Conservation (phyloP, 352 stramenopile species). For the Lagenidium sp. region DNA sequence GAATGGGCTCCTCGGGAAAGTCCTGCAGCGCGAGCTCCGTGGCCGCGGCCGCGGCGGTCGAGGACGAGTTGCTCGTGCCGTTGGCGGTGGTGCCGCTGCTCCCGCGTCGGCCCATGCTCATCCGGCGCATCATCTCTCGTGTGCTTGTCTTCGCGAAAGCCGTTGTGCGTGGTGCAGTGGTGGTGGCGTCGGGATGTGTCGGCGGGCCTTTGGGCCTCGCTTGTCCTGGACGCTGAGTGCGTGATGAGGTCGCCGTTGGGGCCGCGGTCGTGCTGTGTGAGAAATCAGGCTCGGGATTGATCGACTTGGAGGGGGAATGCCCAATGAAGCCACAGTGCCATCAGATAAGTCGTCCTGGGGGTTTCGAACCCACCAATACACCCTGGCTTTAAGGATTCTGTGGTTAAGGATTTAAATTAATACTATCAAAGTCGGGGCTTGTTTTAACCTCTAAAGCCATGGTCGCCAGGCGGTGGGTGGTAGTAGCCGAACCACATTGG, state of each 20-base stretch:
- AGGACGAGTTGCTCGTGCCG: background rate
- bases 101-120: constrained; percentile 8
- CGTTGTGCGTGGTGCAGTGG: background rate
- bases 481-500: no score
- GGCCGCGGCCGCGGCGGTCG: background rate
- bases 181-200: background rate
- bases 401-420: no score
- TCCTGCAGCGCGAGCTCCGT: constrained; percentile 16
- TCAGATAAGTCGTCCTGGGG: background rate
- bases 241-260: no score
- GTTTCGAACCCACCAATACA: background rate
- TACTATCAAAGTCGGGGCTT: no score
- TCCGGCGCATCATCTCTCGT: constrained; percentile 8
- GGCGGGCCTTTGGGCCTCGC: no score
- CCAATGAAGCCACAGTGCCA: constrained; percentile 6
- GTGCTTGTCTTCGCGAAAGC: background rate
- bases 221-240: no score
- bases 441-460: no score
- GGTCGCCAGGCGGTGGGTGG: no score
- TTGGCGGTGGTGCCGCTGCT: background rate
- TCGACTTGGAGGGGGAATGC: background rate
- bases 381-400: background rate
- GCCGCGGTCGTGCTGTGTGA: background rate
- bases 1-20: constrained; percentile 72
- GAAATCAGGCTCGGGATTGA: constrained; percentile 1